Evolutionary conservation across 2,329 filamentous ascomycete genomes (phyloP).

Genomic region (Aureobasidium musti): DNA sequence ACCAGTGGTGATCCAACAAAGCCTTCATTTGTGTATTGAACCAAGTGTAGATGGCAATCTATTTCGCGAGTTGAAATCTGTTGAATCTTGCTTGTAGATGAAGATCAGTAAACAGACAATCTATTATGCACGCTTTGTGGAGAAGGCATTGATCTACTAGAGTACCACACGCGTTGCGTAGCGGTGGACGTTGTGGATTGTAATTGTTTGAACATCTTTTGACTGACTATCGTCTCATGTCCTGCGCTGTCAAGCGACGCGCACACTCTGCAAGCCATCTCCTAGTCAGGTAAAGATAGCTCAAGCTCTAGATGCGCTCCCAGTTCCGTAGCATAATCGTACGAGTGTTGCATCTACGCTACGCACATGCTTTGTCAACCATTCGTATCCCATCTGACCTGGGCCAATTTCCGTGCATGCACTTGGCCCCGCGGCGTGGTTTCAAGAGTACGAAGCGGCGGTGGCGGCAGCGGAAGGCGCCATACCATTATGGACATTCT

Average conservation of each 20-base stretch:
- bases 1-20: not conserved
- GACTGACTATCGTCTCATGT: conserved; percentile 2
- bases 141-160: conserved; percentile 1
- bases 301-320: not conserved
- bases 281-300: conserved; percentile 7
- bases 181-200: conserved; percentile 1
- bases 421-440: conserved; percentile 6
- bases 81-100: not conserved
- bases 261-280: not conserved
- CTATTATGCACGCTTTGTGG: not conserved
- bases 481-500: conserved; percentile 2
- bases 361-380: conserved; percentile 12
- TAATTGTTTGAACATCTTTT: not conserved
- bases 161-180: not conserved
- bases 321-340: conserved; percentile 8
- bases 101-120: conserved; percentile 3
- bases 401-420: not conserved
- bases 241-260: not conserved
- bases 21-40: not conserved
- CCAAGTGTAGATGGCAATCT: conserved; percentile 8
- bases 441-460: conserved; percentile 6
- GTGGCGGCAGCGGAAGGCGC: conserved; percentile 7
- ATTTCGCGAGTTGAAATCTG: not conserved
- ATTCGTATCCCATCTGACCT: not conserved
- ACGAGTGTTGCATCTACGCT: conserved; percentile 18